Conservation (phyloP, 73 alveolate species). For the Paramecium sexaurelia region DNA sequence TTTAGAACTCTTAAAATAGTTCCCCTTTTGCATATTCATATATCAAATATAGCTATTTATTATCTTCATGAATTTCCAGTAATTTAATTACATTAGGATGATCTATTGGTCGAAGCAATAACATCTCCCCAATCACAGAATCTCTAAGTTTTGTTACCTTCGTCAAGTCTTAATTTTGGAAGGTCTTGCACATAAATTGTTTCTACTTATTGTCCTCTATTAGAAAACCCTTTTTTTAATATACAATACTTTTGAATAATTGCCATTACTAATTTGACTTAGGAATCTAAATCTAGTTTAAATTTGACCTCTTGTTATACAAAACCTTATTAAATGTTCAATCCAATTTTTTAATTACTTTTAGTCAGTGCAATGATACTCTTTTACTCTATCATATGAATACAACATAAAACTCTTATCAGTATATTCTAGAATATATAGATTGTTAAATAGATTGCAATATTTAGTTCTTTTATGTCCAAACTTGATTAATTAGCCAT, state of each 20-base stretch:
- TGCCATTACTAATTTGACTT: slow-evolving; percentile 22
- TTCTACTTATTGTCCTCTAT: slow-evolving; percentile 14
- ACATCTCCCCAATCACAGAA: slow-evolving; percentile 16
- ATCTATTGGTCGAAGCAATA: not conserved
- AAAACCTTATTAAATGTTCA: not conserved
- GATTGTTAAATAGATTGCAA: not conserved
- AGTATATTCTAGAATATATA: not conserved
- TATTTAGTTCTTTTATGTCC: not conserved
- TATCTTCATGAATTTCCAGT: slow-evolving; percentile 48
- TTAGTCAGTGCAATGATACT: not conserved
- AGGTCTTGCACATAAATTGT: slow-evolving; percentile 22
- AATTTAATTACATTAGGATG: slow-evolving; percentile 27
- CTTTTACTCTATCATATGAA: not conserved
- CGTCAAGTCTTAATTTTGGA: not conserved
- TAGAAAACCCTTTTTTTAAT: slow-evolving; percentile 13
- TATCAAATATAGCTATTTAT: not conserved
- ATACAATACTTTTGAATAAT: slow-evolving; percentile 14
- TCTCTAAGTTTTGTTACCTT: slow-evolving; percentile 27
- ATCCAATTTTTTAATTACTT: slow-evolving; percentile 27
- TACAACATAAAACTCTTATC: not conserved
- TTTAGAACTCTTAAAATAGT: not conserved
- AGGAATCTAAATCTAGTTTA: not conserved
- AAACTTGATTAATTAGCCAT: not conserved
- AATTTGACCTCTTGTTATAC: not conserved
- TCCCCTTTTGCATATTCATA: slow-evolving; percentile 34